Percentiles rank a stretch among this genome's conserved stretches.
Evolutionary conservation across 2,329 filamentous ascomycete species (phyloP).

Genomic region (Xylaria sp.): DNA sequence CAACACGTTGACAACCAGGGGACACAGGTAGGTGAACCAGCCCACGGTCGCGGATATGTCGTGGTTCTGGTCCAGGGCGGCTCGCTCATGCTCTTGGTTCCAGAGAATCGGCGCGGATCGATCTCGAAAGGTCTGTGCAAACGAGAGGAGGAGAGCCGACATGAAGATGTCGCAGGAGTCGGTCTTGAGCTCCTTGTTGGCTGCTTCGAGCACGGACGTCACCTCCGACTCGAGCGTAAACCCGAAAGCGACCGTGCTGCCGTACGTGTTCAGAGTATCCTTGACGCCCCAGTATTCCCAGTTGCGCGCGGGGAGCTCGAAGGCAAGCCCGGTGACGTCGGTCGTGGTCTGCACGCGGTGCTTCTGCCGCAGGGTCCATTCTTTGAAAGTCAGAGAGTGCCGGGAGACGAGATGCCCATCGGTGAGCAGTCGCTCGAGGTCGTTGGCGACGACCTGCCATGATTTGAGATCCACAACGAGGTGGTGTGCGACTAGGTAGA

Average conservation of each 20-base stretch:
- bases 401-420: conserved; percentile 58
- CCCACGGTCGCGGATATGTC: conserved; percentile 68
- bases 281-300: conserved; percentile 62
- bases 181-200: conserved; percentile 61
- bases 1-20: conserved; percentile 58
- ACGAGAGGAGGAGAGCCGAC: conserved; percentile 65
- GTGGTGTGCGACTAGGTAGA: conserved; percentile 64
- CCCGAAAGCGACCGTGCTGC: conserved; percentile 54
- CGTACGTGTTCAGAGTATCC: conserved; percentile 58
- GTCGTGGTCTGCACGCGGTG: conserved; percentile 51
- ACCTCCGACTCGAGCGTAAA: conserved; percentile 59
- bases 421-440: conserved; percentile 61
- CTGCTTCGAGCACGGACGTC: conserved; percentile 56
- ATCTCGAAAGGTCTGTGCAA: conserved; percentile 65
- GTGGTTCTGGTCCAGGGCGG: conserved; percentile 57
- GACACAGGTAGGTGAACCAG: conserved; percentile 69
- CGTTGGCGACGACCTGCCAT: conserved; percentile 62
- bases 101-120: conserved; percentile 63
- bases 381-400: conserved; percentile 59
- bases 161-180: conserved; percentile 66
- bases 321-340: conserved; percentile 51
- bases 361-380: conserved; percentile 61
- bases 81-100: conserved; percentile 64
- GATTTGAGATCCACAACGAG: conserved; percentile 63
- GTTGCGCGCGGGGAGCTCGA: conserved; percentile 54